phyloP scores from a whole-genome alignment of 768 basidiomycete species.

The Termitomyces eurrhizus region DNA sequence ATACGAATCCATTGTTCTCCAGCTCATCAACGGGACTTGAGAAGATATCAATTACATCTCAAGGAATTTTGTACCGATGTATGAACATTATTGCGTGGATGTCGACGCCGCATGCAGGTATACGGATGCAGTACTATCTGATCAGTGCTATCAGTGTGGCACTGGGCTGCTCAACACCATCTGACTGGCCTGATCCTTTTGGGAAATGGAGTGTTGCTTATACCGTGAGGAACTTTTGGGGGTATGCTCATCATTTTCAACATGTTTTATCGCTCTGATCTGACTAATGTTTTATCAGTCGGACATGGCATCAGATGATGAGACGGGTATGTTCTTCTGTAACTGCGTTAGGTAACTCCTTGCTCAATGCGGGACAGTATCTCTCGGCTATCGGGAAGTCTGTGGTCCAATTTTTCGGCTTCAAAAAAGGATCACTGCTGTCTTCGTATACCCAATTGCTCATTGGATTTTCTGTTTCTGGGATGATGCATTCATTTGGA shows the following conservation, averaged over 20 bases:
- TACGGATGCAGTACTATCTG: constrained; percentile 13
- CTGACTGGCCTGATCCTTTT: constrained; percentile 25
- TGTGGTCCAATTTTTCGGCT: constrained; percentile 6
- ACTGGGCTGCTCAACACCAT: constrained; percentile 15
- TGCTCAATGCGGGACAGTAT: constrained; percentile 12
- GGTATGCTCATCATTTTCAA: constrained; percentile 18
- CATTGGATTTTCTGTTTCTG: constrained; percentile 24
- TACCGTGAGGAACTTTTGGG: constrained; percentile 27
- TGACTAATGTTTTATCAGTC: constrained; percentile 11
- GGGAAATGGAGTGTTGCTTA: constrained; percentile 25
- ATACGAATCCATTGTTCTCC: constrained; percentile 14
- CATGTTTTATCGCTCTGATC: background rate
- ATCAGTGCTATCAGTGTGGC: constrained; percentile 1
- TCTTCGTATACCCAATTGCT: constrained; percentile 24
- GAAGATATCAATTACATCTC: constrained; percentile 14
- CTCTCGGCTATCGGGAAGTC: constrained; percentile 18
- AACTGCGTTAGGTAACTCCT: background rate
- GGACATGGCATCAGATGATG: constrained; percentile 25
- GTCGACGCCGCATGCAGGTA: constrained; percentile 1
- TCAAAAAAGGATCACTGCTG: constrained; percentile 15
- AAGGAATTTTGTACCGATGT: constrained; percentile 10
- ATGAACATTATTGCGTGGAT: constrained; percentile 7
- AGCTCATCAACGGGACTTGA: background rate
- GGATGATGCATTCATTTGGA: constrained; percentile 24
- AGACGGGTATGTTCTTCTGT: constrained; percentile 17